These are phyloP conservation scores for Sporobolomyces pararoseus DNA, from an alignment of 768 basidiomycete genomes.

Conservation along the genomic window DNA sequence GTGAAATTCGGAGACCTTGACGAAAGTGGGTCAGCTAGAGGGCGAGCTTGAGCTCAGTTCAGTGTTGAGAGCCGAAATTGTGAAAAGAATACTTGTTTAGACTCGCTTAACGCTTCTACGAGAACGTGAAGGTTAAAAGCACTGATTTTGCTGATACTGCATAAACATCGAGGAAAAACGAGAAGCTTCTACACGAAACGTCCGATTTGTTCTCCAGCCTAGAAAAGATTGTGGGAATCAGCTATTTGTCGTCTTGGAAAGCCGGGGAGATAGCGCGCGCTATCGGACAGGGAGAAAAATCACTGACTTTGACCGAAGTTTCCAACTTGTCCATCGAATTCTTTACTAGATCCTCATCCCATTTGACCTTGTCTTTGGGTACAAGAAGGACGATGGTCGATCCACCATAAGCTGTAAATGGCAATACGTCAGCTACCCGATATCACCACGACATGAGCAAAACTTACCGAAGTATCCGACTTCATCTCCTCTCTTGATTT, in stretches of 20 bases:
- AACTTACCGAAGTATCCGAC: conserved; percentile 58
- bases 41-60: no score
- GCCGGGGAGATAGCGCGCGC: background rate
- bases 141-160: no score
- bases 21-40: no score
- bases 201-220: conserved; percentile 31
- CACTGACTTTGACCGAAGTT: conserved; percentile 26
- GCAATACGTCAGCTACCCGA: no score
- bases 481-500: conserved; percentile 77
- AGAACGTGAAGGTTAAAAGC: no score
- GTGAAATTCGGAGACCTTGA: no score
- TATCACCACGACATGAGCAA: background rate
- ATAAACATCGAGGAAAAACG: no score
- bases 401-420: conserved; percentile 63
- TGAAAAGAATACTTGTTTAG: no score
- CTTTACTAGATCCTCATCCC: conserved; percentile 86
- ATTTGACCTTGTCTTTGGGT: conserved; percentile 74
- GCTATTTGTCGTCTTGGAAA: background rate
- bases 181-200: conserved; percentile 6
- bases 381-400: conserved; percentile 71
- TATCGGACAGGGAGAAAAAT: background rate
- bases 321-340: conserved; percentile 72
- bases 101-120: no score
- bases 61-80: no score
- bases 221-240: background rate